Conservation (phyloP, 306 rosid genomes). For the Vigna trinervia region DNA sequence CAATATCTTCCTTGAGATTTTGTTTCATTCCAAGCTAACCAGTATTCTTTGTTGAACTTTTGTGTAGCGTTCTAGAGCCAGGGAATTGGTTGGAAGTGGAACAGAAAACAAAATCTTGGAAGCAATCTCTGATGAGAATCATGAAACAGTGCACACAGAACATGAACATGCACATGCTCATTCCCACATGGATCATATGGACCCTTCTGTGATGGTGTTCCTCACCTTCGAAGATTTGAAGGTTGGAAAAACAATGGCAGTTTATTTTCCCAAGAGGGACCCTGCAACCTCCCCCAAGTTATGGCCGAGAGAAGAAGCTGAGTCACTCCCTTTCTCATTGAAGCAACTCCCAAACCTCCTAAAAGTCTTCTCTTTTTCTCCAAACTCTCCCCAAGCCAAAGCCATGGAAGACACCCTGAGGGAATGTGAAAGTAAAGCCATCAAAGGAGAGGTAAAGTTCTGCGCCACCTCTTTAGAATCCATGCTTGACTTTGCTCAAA, state of each 20-base stretch:
- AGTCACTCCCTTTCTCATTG: conserved; percentile 68
- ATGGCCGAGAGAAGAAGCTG: conserved; percentile 56
- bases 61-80: conserved; percentile 54
- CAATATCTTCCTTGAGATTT: not conserved
- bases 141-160: conserved; percentile 16
- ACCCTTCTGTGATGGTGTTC: conserved; percentile 66
- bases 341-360: conserved; percentile 61
- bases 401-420: conserved; percentile 69
- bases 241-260: conserved; percentile 61
- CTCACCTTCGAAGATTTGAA: conserved; percentile 65
- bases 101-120: conserved; percentile 2
- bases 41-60: not conserved
- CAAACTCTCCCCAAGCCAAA: conserved; percentile 67
- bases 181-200: conserved; percentile 50
- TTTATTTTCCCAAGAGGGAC: conserved; percentile 73
- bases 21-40: not conserved
- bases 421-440: conserved; percentile 68
- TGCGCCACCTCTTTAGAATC: conserved; percentile 86
- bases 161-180: conserved; percentile 35
- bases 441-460: conserved; percentile 69
- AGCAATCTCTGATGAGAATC: conserved; percentile 31
- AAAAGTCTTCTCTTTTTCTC: conserved; percentile 54
- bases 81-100: conserved; percentile 30
- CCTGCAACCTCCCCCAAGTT: conserved; percentile 65
- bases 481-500: conserved; percentile 61